Percentiles rank a stretch among this genome's conserved stretches.
phyloP scores from a whole-genome alignment of 106 monocot genomes.

The Acanthochlamys bracteata region DNA sequence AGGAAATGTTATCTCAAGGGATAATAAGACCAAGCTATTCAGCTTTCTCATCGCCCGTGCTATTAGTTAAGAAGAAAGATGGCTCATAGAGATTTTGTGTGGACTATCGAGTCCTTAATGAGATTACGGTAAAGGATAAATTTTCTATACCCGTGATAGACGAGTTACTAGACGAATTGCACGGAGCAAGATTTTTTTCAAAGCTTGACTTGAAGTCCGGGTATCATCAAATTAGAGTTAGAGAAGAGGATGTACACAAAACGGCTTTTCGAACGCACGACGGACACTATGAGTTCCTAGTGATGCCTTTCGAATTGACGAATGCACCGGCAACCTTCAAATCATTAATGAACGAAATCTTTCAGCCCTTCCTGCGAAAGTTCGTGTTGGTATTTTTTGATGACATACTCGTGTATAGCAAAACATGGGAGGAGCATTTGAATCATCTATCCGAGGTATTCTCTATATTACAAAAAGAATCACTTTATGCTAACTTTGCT shows the following conservation, averaged over 20 bases:
- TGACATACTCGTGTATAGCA: constrained; percentile 1
- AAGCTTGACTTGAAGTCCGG: constrained; percentile 8
- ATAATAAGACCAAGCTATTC: not conserved
- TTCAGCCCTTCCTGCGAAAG: not conserved
- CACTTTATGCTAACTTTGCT: not conserved
- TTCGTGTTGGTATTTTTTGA: not conserved
- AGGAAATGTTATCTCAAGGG: not conserved
- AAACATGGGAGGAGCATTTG: not conserved
- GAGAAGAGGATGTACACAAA: not conserved
- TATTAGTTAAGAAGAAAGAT: constrained; percentile 5
- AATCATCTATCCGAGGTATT: not conserved
- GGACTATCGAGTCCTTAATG: not conserved
- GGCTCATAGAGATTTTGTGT: constrained; percentile 2
- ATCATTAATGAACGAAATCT: not conserved
- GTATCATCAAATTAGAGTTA: constrained; percentile 10
- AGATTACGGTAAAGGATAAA: not conserved
- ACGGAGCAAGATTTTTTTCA: not conserved
- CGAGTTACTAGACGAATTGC: constrained; percentile 12
- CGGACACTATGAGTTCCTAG: constrained; percentile 2
- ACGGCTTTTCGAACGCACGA: not conserved
- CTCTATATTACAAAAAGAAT: not conserved
- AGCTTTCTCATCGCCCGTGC: not conserved
- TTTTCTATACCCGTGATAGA: constrained; percentile 12
- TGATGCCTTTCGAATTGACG: not conserved
- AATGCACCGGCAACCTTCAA: not conserved